phyloP scores from a whole-genome alignment of 306 rosid genomes.

The Citrullus colocynthis region DNA sequence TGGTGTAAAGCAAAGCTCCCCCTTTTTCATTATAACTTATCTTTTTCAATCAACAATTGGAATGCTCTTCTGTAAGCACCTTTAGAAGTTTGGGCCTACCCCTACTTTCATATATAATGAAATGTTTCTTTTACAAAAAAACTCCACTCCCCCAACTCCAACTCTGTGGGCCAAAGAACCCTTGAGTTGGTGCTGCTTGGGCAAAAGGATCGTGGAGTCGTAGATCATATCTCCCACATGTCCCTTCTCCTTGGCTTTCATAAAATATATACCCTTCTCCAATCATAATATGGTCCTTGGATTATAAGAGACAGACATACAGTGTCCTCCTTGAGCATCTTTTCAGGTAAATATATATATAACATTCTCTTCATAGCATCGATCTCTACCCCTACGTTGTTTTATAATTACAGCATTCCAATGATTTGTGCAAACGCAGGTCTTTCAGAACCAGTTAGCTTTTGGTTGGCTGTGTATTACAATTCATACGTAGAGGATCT shows the following conservation, averaged over 20 bases:
- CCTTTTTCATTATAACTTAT: no score
- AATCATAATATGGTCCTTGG: background rate
- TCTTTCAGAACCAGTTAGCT: background rate
- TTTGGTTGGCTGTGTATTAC: background rate
- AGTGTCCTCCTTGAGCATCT: background rate
- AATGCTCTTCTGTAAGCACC: no score
- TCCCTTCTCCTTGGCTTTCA: background rate
- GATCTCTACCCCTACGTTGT: background rate
- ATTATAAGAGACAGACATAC: background rate
- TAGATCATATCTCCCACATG: background rate
- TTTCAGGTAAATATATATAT: background rate
- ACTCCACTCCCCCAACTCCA: no score
- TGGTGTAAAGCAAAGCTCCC: no score
- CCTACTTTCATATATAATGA: no score
- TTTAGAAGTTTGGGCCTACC: no score
- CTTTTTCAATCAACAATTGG: no score
- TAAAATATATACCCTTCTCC: background rate
- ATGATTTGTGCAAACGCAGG: background rate
- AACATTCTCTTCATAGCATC: no score
- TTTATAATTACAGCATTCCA: background rate
- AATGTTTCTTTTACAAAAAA: no score
- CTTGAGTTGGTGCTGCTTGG: background rate
- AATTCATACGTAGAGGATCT: background rate
- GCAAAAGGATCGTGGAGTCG: background rate
- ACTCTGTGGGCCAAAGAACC: no score